Base-by-base conservation (phyloP, 768 basidiomycete species). In the Tephrocybe rancida region DNA sequence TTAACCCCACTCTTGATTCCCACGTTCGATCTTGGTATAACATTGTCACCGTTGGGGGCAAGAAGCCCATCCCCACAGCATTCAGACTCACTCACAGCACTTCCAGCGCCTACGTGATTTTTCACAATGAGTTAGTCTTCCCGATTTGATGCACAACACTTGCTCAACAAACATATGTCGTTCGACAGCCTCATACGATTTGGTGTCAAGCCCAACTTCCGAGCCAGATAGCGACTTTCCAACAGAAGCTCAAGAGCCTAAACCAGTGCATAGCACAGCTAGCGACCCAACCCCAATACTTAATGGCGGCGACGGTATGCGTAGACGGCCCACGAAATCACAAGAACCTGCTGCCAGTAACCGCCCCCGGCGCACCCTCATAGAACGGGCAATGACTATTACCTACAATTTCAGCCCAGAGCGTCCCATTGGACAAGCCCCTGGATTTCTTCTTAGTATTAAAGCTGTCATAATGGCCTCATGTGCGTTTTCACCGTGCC, bases 401-500 rank as follows among this genome's bases (percentile, higher is more conserved):
- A 30, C 29, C n/a, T n/a, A n/a, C n/a, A n/a, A n/a, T n/a, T n/a
- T n/a, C n/a, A n/a, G n/a, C 0, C 82, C 83, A 1, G 44, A 59
- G 10, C 78, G 52, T 59, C 67, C 59, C 55, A 49, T 85, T 14
- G 81, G 73, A 0, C 57, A 69, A 0, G 44, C 83, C 0, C 88
- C 87, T 1, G 70, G 71, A 10, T 49, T 75, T 18, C 57, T 73
- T 47, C 38, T 68, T 32, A 83, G 86, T 56, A 52, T 88, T 34
- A 75, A 70, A 48, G 71, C 86, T 0, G 82, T 90, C 44, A 13
- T 86, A 6, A 27, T 69, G 7, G 73, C 79, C 16, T 87, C 87
- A 29, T 88, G 89, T 88, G 51, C 46, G 79, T 65, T 22, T 5
- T 34, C 10, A 5, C 22, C n/a, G n/a, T n/a, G n/a, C 47, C 6